These are phyloP conservation scores for Exophiala spinifera DNA, from an alignment of 2,329 filamentous ascomycete species.

Conservation along the genomic window DNA sequence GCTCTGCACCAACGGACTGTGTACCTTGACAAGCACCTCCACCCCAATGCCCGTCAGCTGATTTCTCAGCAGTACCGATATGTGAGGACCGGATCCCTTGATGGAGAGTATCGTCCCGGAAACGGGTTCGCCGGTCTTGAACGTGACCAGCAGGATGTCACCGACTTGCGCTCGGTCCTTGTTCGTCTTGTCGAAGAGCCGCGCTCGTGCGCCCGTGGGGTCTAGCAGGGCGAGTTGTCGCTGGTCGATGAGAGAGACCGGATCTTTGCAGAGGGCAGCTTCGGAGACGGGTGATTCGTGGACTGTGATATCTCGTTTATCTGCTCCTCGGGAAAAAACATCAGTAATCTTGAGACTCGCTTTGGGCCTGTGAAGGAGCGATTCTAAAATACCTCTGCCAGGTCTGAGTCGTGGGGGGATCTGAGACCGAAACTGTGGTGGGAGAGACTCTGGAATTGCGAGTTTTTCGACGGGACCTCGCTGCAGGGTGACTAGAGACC, in stretches of 20 bases:
- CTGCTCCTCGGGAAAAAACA: constrained; percentile 32
- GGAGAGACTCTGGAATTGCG: constrained; percentile 42
- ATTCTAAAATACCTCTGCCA: constrained; percentile 36
- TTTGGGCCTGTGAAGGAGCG: not conserved
- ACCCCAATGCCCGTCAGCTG: constrained; percentile 82
- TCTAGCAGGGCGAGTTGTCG: constrained; percentile 74
- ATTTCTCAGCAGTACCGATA: constrained; percentile 79
- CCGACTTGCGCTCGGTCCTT: constrained; percentile 76
- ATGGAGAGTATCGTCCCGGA: constrained; percentile 85
- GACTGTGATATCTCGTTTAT: constrained; percentile 50
- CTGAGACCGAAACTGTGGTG: constrained; percentile 43
- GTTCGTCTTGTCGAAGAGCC: constrained; percentile 73
- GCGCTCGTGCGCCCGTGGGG: constrained; percentile 75
- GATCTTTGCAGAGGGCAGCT: constrained; percentile 50
- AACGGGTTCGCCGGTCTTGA: constrained; percentile 82
- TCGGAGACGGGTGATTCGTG: constrained; percentile 49
- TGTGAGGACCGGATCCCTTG: constrained; percentile 82
- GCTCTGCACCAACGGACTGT: constrained; percentile 80
- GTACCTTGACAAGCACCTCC: constrained; percentile 98
- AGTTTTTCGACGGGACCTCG: constrained; percentile 41
- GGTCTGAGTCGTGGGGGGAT: constrained; percentile 40
- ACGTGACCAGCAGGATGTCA: constrained; percentile 87
- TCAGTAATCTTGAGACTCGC: constrained; percentile 2
- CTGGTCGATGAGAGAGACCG: constrained; percentile 64
- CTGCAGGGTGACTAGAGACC: constrained; percentile 53